phyloP scores from a whole-genome alignment of 1,139 yeast species.

The Taphrina populina region DNA sequence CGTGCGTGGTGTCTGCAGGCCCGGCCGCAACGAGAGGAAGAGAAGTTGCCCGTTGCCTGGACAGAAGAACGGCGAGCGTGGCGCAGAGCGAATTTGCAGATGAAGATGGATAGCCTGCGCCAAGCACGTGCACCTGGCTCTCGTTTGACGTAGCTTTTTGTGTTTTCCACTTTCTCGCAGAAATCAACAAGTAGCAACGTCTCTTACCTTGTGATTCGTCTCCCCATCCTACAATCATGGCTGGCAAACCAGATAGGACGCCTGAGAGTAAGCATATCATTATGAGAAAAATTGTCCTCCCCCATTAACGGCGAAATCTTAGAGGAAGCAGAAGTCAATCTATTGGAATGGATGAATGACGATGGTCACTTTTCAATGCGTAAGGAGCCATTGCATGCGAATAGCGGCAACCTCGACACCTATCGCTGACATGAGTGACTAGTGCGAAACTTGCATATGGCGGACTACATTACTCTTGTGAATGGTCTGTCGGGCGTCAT shows the following conservation, averaged over 20 bases:
- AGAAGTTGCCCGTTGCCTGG: slow-evolving; percentile 24
- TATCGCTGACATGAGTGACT: background rate
- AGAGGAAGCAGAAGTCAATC: slow-evolving; percentile 35
- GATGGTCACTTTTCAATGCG: slow-evolving; percentile 37
- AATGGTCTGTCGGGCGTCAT: slow-evolving; percentile 75
- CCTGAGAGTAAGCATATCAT: slow-evolving; percentile 9
- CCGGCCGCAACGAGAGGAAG: background rate
- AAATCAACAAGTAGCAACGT: no score
- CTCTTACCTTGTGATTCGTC: no score
- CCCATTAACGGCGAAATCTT: no score
- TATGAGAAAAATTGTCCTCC: background rate
- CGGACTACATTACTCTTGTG: slow-evolving; percentile 88
- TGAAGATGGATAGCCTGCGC: slow-evolving; percentile 18
- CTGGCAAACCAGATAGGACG: no score
- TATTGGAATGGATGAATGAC: slow-evolving; percentile 37
- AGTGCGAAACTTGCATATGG: slow-evolving; percentile 76
- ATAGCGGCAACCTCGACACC: slow-evolving; percentile 48
- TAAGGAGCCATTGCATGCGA: slow-evolving; percentile 51
- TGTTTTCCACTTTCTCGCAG: no score
- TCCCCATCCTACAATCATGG: no score
- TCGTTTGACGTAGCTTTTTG: no score
- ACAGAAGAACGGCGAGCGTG: slow-evolving; percentile 18
- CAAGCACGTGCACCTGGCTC: no score
- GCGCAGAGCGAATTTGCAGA: slow-evolving; percentile 10
- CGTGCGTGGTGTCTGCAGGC: slow-evolving; percentile 19